Evolutionary conservation across 202 grass and related monocot genomes (phyloP).

Genomic region (Brachypodium distachyon): DNA sequence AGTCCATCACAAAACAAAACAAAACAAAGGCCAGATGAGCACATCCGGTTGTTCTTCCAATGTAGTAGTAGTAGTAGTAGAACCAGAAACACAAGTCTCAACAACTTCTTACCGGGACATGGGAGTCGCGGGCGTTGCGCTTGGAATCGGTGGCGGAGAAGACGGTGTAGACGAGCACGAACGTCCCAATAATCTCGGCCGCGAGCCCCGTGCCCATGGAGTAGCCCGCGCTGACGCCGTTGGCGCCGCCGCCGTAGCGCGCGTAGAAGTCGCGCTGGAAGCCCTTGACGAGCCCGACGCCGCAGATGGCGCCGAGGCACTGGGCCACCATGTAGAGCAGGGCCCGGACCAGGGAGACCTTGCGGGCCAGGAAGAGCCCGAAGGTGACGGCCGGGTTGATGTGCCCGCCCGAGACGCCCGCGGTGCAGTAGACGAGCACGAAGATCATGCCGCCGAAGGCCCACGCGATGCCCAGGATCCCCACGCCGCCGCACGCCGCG

Average conservation of each 20-base stretch:
- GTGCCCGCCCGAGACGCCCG: slow-evolving; percentile 76
- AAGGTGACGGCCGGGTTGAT: slow-evolving; percentile 74
- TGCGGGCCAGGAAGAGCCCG: slow-evolving; percentile 55
- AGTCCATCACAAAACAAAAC: background rate
- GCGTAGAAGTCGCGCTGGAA: slow-evolving; percentile 53
- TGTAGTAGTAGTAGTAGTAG: too few relatives aligned
- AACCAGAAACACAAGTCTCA: too few relatives aligned
- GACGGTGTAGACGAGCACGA: slow-evolving; percentile 83
- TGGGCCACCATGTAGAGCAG: slow-evolving; percentile 58
- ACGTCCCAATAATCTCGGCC: slow-evolving; percentile 84
- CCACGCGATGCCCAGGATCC: slow-evolving; percentile 85
- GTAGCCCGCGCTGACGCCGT: slow-evolving; percentile 46
- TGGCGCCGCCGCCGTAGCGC: slow-evolving; percentile 59
- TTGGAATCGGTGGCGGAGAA: slow-evolving; percentile 74
- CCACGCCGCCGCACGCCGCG: slow-evolving; percentile 58
- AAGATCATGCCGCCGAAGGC: slow-evolving; percentile 98
- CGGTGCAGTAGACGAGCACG: slow-evolving; percentile 97
- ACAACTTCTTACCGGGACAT: slow-evolving; percentile 63
- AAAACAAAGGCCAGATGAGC: too few relatives aligned
- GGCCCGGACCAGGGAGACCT: slow-evolving; percentile 66
- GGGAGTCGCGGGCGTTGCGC: slow-evolving; percentile 55
- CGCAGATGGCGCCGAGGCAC: slow-evolving; percentile 71
- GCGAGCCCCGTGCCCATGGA: slow-evolving; percentile 57
- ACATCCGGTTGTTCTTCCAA: background rate
- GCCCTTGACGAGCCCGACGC: slow-evolving; percentile 64